These are phyloP conservation scores for Fusarium neocosmosporiellum DNA, from an alignment of 2,329 filamentous ascomycete genomes.

Conservation along the genomic window DNA sequence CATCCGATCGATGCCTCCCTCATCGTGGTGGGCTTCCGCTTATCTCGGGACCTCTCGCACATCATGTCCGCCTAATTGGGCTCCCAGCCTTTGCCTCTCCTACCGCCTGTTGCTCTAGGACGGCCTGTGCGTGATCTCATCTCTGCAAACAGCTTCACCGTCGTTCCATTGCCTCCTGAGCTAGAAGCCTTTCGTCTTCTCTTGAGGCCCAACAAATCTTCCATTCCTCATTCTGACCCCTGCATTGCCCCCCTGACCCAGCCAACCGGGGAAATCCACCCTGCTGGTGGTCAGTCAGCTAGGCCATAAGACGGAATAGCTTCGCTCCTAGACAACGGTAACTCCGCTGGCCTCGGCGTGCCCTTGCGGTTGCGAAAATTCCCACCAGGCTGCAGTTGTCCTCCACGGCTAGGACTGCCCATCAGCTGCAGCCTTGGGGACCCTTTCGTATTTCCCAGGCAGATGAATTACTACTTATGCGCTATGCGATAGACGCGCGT, in stretches of 20 bases:
- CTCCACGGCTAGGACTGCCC: slow-evolving; percentile 7
- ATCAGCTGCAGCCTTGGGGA: slow-evolving; percentile 33
- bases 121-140: not conserved
- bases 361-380: slow-evolving; percentile 30
- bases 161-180: slow-evolving; percentile 16
- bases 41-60: slow-evolving; percentile 9
- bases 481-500: slow-evolving; percentile 33
- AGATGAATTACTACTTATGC: slow-evolving; percentile 28
- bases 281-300: slow-evolving; percentile 36
- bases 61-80: not conserved
- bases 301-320: slow-evolving; percentile 28
- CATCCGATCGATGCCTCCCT: slow-evolving; percentile 10
- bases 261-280: slow-evolving; percentile 39
- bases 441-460: slow-evolving; percentile 1
- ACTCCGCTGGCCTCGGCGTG: slow-evolving; percentile 32
- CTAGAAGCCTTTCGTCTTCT: slow-evolving; percentile 16
- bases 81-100: not conserved
- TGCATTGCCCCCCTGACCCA: slow-evolving; percentile 25
- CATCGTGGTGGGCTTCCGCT: slow-evolving; percentile 23
- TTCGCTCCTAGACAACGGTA: slow-evolving; percentile 29
- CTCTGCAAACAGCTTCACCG: slow-evolving; percentile 15
- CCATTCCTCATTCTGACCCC: slow-evolving; percentile 33
- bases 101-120: slow-evolving; percentile 9
- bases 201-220: slow-evolving; percentile 35
- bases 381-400: slow-evolving; percentile 34